Evolutionary conservation across 805 yeast genomes (phyloP), one percentile per base, ranked within the genome.

Genomic region (Hermanozyma aechmeae): DNA sequence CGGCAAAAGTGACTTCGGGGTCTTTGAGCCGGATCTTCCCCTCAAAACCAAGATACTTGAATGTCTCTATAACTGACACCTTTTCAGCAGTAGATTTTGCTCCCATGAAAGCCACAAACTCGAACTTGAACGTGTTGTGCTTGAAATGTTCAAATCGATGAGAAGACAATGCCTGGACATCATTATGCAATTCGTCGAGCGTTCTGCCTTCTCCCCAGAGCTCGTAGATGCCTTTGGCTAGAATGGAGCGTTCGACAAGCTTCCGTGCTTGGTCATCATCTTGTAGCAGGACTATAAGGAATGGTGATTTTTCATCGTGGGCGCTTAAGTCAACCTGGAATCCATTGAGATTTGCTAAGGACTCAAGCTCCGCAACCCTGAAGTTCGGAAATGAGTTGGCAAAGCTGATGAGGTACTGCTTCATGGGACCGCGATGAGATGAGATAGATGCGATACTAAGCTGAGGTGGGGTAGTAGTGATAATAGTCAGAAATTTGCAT

Each of bases 371-470:
- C 0, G 95, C 83, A 21, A 56, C 56, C 27, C 97, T 65, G 54
- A 89, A 89, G 34, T 71, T 68, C 28, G 79, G 75, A 47, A 85
- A 86, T 24, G 78, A 71, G 54, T 87, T 96, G 3, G 95, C 95
- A 48, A 92, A 66, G 47, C 79, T 75, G n/a, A 92, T 61, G 27
- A 89, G 51, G 46, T 84, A 92, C 31, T 70, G 65, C 52, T 67
- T 70, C 71, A 67, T 66, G 16, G 19, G n/a, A n/a, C n/a, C n/a
- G n/a, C n/a, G n/a, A n/a, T n/a, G n/a, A n/a, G n/a, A n/a, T n/a
- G n/a, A n/a, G n/a, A n/a, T n/a, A n/a, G n/a, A n/a, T n/a, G n/a
- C n/a, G n/a, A n/a, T n/a, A n/a, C n/a, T n/a, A n/a, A n/a, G n/a
- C n/a, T n/a, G n/a, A n/a, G n/a, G n/a, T n/a, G n/a, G n/a, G n/a